Evolutionary conservation across 345 rosid genomes (phyloP), one percentile per base, ranked within the genome.

Genomic region (Euphorbia lathyris): DNA sequence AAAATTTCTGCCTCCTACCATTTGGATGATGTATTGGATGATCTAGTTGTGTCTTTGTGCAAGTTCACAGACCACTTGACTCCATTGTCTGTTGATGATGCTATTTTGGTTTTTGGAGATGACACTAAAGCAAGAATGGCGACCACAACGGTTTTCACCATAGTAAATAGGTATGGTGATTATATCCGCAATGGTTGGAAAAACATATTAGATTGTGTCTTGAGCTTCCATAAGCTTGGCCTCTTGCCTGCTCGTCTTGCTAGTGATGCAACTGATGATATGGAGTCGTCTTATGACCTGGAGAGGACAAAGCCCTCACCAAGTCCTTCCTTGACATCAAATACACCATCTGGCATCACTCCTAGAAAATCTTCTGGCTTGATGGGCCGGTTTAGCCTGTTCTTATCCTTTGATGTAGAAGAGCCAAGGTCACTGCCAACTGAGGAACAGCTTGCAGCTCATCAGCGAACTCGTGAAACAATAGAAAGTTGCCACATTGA

Each of bases 161-260:
- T 90, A 29, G 92, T 86, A 68, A 86, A 85, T 70, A 82, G 60
- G 48, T 87, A 87, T 50, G 96, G 92, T 69, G 96, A 87, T 78
- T 85, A 73, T 69, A 83, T 90, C 70, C 84, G 69, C 51, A 53
- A 85, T 19, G 85, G 88, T 3, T 90, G 96, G 96, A 82, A 78
- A 79, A 86, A 82, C 62, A 74, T 87, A 47, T 42, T 87, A 70
- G 89, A 86, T 56, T 87, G 96, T 71, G 78, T 87, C 60, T 82
- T 84, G 65, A 74, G 81, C 73, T 83, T 90, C 76, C 85, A 86
- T 40, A 86, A 85, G 77, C 86, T 86, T 76, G 90, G 88, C 65
- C 79, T 90, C 78, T 84, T 90, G 60, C 92, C 90, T 59, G 81
- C 82, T 66, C 68, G 53, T 64, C 76, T 87, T 70, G 86, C 83